phyloP scores from a whole-genome alignment of 2,329 filamentous ascomycete genomes.

The Diatrype stigma region DNA sequence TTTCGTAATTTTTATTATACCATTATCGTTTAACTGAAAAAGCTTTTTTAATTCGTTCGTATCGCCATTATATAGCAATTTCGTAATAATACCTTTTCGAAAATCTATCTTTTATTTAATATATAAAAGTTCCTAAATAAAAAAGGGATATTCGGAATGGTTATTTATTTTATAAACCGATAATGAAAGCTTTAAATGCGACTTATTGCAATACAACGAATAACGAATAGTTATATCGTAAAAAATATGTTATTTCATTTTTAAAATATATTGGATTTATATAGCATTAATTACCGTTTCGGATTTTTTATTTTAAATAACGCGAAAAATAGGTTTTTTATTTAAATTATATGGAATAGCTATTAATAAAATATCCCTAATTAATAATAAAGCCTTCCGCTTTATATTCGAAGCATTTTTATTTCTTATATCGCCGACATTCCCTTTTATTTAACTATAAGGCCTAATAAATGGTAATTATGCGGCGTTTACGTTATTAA shows the following conservation, averaged over 20 bases:
- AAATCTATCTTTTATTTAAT: not conserved
- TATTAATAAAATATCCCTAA: not conserved
- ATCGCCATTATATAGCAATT: too few species aligned
- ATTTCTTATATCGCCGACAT: not conserved
- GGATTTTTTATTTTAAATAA: not conserved
- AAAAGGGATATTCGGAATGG: not conserved
- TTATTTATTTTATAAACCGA: not conserved
- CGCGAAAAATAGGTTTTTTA: not conserved
- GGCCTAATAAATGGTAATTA: too few species aligned
- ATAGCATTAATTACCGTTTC: not conserved
- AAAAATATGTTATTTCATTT: too few species aligned
- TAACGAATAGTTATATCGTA: not conserved
- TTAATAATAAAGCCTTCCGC: not conserved
- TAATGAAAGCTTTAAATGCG: not conserved
- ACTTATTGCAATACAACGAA: not conserved
- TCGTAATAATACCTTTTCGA: not conserved
- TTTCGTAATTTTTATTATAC: not conserved
- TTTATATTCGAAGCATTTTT: too few species aligned
- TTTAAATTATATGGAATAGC: not conserved
- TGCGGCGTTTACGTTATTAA: not conserved
- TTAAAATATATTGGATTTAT: not conserved
- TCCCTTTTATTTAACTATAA: not conserved
- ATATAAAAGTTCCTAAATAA: not conserved
- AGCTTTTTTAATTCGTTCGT: not conserved
- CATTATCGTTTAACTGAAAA: not conserved